A percentile compares a stretch with the other conserved stretches of the same genome.
These are phyloP conservation scores for Exserohilum rostratum DNA, from an alignment of 2,329 filamentous ascomycete genomes.

Conservation along the genomic window DNA sequence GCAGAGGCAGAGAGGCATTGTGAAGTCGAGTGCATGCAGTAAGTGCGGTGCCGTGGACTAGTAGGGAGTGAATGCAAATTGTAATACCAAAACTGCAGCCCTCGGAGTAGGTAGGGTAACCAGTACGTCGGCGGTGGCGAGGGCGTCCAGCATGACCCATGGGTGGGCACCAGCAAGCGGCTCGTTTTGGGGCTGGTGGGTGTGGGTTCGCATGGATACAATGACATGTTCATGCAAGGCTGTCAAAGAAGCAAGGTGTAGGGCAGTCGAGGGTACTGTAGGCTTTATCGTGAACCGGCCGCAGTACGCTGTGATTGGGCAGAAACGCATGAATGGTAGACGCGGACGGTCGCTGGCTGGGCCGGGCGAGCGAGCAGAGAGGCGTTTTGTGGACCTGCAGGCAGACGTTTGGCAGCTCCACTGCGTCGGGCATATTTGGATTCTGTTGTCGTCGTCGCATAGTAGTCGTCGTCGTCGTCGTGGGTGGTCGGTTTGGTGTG, in stretches of 20 bases:
- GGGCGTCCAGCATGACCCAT: slow-evolving; percentile 5
- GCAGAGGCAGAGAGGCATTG: no score
- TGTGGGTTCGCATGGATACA: slow-evolving; percentile 9
- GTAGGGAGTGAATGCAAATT: no score
- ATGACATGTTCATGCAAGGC: slow-evolving; percentile 10
- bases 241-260: not conserved
- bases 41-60: no score
- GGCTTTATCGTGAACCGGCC: not conserved
- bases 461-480: no score
- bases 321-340: slow-evolving; percentile 4
- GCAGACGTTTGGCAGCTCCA: slow-evolving; percentile 10
- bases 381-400: slow-evolving; percentile 11
- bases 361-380: slow-evolving; percentile 2
- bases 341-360: not conserved
- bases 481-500: no score
- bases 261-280: no score
- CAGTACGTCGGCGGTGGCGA: no score
- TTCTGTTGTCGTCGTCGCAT: not conserved
- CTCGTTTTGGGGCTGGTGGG: no score
- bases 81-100: no score
- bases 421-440: not conserved
- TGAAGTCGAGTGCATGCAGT: no score
- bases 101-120: no score
- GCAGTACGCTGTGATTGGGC: slow-evolving; percentile 4
- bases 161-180: no score